A percentile compares a stretch with the other conserved stretches of the same genome.
These are phyloP conservation scores for Talaromyces sp. DNA, from an alignment of 2,329 filamentous ascomycete genomes.

Conservation along the genomic window DNA sequence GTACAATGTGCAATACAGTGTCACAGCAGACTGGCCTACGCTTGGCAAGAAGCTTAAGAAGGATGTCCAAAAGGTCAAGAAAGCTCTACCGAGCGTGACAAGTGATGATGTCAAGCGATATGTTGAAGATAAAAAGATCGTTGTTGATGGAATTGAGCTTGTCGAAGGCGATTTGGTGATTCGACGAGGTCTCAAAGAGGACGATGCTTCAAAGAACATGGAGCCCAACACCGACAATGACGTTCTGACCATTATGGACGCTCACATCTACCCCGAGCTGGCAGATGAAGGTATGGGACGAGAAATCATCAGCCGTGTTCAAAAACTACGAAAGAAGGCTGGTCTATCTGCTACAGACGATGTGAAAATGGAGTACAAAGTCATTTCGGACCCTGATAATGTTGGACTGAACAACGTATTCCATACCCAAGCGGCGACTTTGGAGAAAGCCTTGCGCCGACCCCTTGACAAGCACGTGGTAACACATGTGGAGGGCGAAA, in stretches of 20 bases:
- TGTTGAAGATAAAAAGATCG: slow-evolving; percentile 65
- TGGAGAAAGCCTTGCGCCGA: slow-evolving; percentile 73
- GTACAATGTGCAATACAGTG: slow-evolving; percentile 89
- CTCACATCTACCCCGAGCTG: slow-evolving; percentile 74
- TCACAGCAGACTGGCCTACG: slow-evolving; percentile 85
- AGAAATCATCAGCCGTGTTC: slow-evolving; percentile 89
- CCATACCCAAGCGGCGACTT: slow-evolving; percentile 59
- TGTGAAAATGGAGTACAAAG: slow-evolving; percentile 86
- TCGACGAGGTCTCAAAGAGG: slow-evolving; percentile 70
- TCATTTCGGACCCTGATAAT: slow-evolving; percentile 72
- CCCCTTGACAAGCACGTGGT: slow-evolving; percentile 66
- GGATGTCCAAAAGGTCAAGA: slow-evolving; percentile 85
- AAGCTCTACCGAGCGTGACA: slow-evolving; percentile 72
- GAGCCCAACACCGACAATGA: slow-evolving; percentile 87
- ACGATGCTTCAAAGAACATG: slow-evolving; percentile 64
- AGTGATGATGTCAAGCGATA: slow-evolving; percentile 79
- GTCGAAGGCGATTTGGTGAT: slow-evolving; percentile 78
- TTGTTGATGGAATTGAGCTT: slow-evolving; percentile 80
- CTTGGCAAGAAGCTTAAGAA: slow-evolving; percentile 97
- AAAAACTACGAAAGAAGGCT: slow-evolving; percentile 89
- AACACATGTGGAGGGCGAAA: slow-evolving; percentile 49
- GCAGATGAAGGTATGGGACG: slow-evolving; percentile 82
- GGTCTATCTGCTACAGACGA: slow-evolving; percentile 88
- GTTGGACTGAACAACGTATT: slow-evolving; percentile 69
- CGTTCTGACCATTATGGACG: slow-evolving; percentile 86